A percentile compares a stretch with the other conserved stretches of the same genome.
phyloP scores from a whole-genome alignment of 208 protist genomes.

The Crithidia fasciculata region DNA sequence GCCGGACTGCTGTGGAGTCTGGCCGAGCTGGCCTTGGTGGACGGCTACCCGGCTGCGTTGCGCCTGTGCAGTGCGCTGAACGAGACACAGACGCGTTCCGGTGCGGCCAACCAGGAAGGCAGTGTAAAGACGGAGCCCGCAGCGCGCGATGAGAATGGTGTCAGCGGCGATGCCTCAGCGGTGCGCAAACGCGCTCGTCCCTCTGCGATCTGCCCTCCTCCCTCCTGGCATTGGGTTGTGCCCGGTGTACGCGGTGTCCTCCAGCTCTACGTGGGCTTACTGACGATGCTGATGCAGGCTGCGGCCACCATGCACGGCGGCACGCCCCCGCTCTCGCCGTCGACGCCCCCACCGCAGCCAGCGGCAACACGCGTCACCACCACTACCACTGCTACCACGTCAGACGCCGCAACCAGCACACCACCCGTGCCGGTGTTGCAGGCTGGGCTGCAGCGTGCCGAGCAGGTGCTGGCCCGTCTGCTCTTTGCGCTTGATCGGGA shows the following conservation, averaged over 20 bases:
- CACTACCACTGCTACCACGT: not conserved
- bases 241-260: constrained; percentile 30
- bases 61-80: constrained; percentile 5
- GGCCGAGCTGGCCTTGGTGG: constrained; percentile 23
- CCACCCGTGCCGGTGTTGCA: constrained; percentile 19
- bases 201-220: not conserved
- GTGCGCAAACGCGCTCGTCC: not conserved
- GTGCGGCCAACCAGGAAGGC: not conserved
- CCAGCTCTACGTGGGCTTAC: constrained; percentile 33
- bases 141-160: not conserved
- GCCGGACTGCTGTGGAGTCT: constrained; percentile 21
- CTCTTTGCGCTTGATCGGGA: constrained; percentile 33
- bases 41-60: constrained; percentile 22
- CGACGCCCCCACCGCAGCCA: too few relatives aligned
- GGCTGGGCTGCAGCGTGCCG: constrained; percentile 25
- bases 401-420: not conserved
- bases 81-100: not conserved
- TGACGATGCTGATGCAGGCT: constrained; percentile 26
- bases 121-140: not conserved
- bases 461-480: constrained; percentile 28
- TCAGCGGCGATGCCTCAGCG: not conserved
- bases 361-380: not conserved
- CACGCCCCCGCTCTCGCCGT: not conserved
- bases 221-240: constrained; percentile 30
- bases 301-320: constrained; percentile 16